phyloP scores from a whole-genome alignment of 352 stramenopile species.

The Phytopythium aichiense region DNA sequence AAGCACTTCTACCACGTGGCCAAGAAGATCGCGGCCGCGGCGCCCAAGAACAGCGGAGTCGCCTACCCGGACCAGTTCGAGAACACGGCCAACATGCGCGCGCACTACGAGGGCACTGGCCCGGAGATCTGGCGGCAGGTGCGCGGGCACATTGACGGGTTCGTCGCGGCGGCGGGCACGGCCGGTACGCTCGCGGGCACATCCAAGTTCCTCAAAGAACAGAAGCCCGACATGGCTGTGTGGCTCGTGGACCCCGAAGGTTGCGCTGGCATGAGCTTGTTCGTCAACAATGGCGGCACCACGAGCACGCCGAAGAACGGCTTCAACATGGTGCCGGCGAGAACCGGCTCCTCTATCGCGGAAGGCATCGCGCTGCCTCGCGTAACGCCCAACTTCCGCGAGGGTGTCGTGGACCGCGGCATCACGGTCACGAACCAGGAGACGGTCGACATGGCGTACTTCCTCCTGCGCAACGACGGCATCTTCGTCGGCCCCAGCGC shows the following conservation, averaged over 20 bases:
- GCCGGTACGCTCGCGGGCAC: slow-evolving; percentile 91
- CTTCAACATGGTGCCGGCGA: slow-evolving; percentile 85
- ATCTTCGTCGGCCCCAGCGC: slow-evolving; percentile 91
- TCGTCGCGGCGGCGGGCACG: slow-evolving; percentile 89
- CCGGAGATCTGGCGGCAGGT: slow-evolving; percentile 90
- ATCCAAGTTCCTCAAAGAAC: slow-evolving; percentile 92
- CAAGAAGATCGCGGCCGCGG: slow-evolving; percentile 35
- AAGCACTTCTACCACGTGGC: slow-evolving; percentile 79
- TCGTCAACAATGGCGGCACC: slow-evolving; percentile 59
- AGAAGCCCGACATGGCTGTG: slow-evolving; percentile 49
- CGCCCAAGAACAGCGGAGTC: slow-evolving; percentile 25
- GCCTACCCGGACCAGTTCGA: slow-evolving; percentile 73
- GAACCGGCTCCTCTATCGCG: slow-evolving; percentile 86
- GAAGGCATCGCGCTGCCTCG: slow-evolving; percentile 93
- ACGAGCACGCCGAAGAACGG: slow-evolving; percentile 81
- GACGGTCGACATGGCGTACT: slow-evolving; percentile 92
- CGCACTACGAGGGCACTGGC: slow-evolving; percentile 76
- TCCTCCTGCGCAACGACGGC: slow-evolving; percentile 86
- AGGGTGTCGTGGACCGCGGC: slow-evolving; percentile 87
- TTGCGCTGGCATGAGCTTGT: slow-evolving; percentile 82
- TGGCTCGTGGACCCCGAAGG: slow-evolving; percentile 80
- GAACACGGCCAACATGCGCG: slow-evolving; percentile 65
- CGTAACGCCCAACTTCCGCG: slow-evolving; percentile 91
- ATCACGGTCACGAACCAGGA: slow-evolving; percentile 91
- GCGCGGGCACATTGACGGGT: slow-evolving; percentile 86